Evolutionary conservation across 2,329 filamentous ascomycete genomes (phyloP), one percentile per base, ranked within the genome.

Genomic region (Dactylellina parvicollis): DNA sequence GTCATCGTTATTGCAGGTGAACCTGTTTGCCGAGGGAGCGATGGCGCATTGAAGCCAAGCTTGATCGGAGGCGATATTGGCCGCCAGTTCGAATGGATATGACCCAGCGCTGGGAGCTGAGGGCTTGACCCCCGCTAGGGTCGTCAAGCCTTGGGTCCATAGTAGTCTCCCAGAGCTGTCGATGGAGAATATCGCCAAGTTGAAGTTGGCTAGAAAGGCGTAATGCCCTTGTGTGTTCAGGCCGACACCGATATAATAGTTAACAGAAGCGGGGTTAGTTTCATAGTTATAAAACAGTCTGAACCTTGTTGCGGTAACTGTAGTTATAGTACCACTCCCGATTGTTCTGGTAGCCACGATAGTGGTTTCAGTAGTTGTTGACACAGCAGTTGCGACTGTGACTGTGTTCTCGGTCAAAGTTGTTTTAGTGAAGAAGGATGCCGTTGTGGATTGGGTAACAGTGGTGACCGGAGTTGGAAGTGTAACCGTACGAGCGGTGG

Each of bases 401-500:
- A 42, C 42, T 4, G 32, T 56, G 4, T 34, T 14, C n/a, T 56
- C n/a, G 14, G 28, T 54, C 14, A 54, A n/a, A n/a, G 52, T 56
- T 20, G 32, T 28, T 2, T 5, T 16, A 4, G 3, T 18, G 10
- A 16, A 46, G 38, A 56, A 42, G 4, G 52, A 56, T 26, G 12
- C 32, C 22, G 52, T 56, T 16, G 52, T 40, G 3, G 32, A 22
- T 44, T 40, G 16, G 1, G 52, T 56, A 14, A 47, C 24, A 8
- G 55, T 59, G 24, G 55, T 46, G n/a, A 34, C n/a, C 14, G 55
- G 40, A 2, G 38, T 34, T n/a, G 55, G 55, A 59, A 47, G 55
- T 12, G 38, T 46, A 7, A 59, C 16, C 10, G 55, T 59, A 2
- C 12, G 18, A 20, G 55, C 26, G 8, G 38, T 46, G n/a, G 40